Percentiles rank a stretch among this genome's conserved stretches.
phyloP scores from a whole-genome alignment of 2,329 filamentous ascomycete genomes.

The Cordyceps cicadae region DNA sequence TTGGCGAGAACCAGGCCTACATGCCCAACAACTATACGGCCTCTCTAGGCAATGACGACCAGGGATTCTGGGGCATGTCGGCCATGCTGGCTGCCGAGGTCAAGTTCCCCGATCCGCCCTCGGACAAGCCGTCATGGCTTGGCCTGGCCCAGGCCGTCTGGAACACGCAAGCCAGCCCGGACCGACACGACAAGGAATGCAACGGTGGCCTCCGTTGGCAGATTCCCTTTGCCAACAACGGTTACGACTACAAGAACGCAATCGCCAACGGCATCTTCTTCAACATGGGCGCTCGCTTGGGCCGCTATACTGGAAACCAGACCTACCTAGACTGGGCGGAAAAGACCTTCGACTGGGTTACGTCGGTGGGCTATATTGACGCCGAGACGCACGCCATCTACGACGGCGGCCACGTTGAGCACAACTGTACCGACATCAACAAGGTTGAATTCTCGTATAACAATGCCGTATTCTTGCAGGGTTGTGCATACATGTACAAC shows the following conservation, averaged over 20 bases:
- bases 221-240: slow-evolving; percentile 64
- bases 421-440: slow-evolving; percentile 48
- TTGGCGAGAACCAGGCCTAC: slow-evolving; percentile 44
- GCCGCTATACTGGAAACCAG: slow-evolving; percentile 57
- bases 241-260: slow-evolving; percentile 67
- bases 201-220: slow-evolving; percentile 67
- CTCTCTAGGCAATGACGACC: slow-evolving; percentile 55
- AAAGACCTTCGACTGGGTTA: slow-evolving; percentile 56
- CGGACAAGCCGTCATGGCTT: slow-evolving; percentile 43
- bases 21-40: slow-evolving; percentile 47
- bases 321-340: slow-evolving; percentile 58
- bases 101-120: slow-evolving; percentile 46
- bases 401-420: slow-evolving; percentile 45
- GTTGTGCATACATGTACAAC: slow-evolving; percentile 59
- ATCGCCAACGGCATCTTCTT: slow-evolving; percentile 57
- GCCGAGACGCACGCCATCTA: slow-evolving; percentile 49
- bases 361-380: slow-evolving; percentile 49
- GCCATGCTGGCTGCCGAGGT: slow-evolving; percentile 52
- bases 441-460: slow-evolving; percentile 54
- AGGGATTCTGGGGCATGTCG: slow-evolving; percentile 60
- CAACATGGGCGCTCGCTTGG: slow-evolving; percentile 60
- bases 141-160: slow-evolving; percentile 57
- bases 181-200: slow-evolving; percentile 49
- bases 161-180: slow-evolving; percentile 43
- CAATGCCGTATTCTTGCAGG: slow-evolving; percentile 48